phyloP scores from a whole-genome alignment of 306 rosid genomes.

The Aeschynomene evenia region DNA sequence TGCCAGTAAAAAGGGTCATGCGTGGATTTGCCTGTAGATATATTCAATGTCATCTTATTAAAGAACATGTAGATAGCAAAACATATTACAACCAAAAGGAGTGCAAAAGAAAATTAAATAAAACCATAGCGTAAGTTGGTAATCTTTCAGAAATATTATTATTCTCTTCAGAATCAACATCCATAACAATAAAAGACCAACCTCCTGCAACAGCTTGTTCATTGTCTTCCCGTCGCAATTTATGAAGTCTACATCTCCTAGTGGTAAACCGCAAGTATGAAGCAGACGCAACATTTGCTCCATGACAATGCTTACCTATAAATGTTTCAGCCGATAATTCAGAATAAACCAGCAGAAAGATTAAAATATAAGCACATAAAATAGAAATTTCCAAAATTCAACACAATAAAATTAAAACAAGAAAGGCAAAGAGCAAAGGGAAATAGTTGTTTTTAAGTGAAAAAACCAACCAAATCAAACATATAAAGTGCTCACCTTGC shows the following conservation, averaged over 20 bases:
- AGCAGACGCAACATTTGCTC: constrained; percentile 94
- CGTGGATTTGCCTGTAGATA: constrained; percentile 72
- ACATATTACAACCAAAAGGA: constrained; percentile 11
- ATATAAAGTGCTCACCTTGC: constrained; percentile 61
- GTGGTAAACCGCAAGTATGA: constrained; percentile 86
- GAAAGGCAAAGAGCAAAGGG: constrained; percentile 1
- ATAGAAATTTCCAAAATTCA: neutral
- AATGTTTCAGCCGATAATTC: constrained; percentile 21
- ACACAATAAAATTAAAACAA: neutral
- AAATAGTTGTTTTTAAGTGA: constrained; percentile 1
- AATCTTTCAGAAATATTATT: constrained; percentile 12
- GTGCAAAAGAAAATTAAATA: neutral
- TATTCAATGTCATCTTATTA: neutral
- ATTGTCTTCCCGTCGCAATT: constrained; percentile 91
- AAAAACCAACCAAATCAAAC: neutral
- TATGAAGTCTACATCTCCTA: constrained; percentile 83
- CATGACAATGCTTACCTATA: constrained; percentile 97
- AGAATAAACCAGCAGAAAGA: neutral
- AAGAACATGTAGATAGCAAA: constrained; percentile 5
- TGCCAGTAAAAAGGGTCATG: constrained; percentile 97
- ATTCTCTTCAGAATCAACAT: neutral
- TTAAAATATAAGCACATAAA: neutral
- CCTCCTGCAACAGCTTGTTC: constrained; percentile 87
- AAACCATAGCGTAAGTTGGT: neutral
- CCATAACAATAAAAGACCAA: constrained; percentile 31